Conservation (phyloP, 176 grass and related monocot genomes). For the Oryza meridionalis region DNA sequence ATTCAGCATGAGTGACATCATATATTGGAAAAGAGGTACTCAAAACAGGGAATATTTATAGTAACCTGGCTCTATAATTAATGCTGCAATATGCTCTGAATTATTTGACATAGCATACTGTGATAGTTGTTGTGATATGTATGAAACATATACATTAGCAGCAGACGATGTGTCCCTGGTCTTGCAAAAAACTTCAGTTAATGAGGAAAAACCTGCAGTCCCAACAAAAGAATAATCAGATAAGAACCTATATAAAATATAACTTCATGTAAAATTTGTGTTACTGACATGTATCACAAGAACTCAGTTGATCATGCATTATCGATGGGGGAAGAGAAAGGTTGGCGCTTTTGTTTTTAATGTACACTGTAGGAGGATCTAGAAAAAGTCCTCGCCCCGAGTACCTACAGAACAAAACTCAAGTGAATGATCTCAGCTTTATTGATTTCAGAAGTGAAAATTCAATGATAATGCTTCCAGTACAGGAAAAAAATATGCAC, state of each 20-base stretch:
- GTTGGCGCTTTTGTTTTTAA: constrained; percentile 56
- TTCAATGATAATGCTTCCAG: not conserved
- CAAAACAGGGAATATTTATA: constrained; percentile 29
- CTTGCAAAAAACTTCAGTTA: constrained; percentile 63
- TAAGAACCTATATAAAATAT: constrained; percentile 16
- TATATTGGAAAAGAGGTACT: not conserved
- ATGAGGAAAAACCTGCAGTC: constrained; percentile 70
- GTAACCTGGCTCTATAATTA: constrained; percentile 91
- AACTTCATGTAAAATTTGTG: constrained; percentile 43
- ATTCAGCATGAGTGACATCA: not conserved
- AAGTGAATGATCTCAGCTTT: constrained; percentile 25
- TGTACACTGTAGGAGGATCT: constrained; percentile 75
- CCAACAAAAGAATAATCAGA: constrained; percentile 37
- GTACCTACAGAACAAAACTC: constrained; percentile 62
- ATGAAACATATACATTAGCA: constrained; percentile 56
- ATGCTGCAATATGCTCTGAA: constrained; percentile 62
- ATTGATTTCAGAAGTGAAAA: constrained; percentile 7
- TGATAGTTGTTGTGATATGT: constrained; percentile 72
- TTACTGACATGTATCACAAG: constrained; percentile 58
- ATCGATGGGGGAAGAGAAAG: constrained; percentile 69
- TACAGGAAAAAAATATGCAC: constrained; percentile 4
- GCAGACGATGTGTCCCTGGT: constrained; percentile 60
- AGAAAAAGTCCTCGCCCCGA: constrained; percentile 87
- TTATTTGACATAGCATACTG: constrained; percentile 44
- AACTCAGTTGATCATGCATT: constrained; percentile 43